A percentile compares a stretch with the other conserved stretches of the same genome.
These are phyloP conservation scores for Rhytidiadelphus loreus DNA, from an alignment of 225 moss, liverwort and hornwort genomes.

Conservation along the genomic window DNA sequence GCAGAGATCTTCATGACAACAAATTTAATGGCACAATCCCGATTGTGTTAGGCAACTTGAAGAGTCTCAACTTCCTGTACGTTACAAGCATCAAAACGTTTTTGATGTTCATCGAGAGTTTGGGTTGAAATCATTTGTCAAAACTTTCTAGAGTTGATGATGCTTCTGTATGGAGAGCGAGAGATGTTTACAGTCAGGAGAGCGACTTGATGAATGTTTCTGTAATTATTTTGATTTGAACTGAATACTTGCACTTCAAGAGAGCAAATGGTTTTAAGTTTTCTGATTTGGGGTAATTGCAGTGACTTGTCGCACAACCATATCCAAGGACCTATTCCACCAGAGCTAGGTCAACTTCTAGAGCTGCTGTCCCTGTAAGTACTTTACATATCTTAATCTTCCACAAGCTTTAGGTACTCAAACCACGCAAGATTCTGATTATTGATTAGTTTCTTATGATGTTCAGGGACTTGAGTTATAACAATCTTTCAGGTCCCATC, in stretches of 20 bases:
- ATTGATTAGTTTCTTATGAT: not conserved
- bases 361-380: constrained; percentile 58
- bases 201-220: not conserved
- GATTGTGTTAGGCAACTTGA: constrained; percentile 40
- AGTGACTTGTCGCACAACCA: constrained; percentile 63
- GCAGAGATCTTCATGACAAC: constrained; percentile 65
- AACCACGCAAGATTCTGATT: not conserved
- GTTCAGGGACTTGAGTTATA: constrained; percentile 59
- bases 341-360: constrained; percentile 57
- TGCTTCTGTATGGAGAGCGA: not conserved
- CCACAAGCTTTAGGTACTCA: not conserved
- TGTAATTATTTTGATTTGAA: not conserved
- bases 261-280: not conserved
- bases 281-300: not conserved
- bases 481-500: constrained; percentile 69
- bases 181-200: not conserved
- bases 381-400: not conserved
- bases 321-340: constrained; percentile 56
- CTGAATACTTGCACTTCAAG: not conserved
- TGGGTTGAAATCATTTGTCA: not conserved
- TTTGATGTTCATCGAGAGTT: not conserved
- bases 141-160: not conserved
- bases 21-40: constrained; percentile 58
- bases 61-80: constrained; percentile 55
- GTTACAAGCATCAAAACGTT: not conserved